Percentiles rank a stretch among this genome's conserved stretches.
Evolutionary conservation across 768 basidiomycete genomes (phyloP).

Genomic region (Phanerochaete carnosa): DNA sequence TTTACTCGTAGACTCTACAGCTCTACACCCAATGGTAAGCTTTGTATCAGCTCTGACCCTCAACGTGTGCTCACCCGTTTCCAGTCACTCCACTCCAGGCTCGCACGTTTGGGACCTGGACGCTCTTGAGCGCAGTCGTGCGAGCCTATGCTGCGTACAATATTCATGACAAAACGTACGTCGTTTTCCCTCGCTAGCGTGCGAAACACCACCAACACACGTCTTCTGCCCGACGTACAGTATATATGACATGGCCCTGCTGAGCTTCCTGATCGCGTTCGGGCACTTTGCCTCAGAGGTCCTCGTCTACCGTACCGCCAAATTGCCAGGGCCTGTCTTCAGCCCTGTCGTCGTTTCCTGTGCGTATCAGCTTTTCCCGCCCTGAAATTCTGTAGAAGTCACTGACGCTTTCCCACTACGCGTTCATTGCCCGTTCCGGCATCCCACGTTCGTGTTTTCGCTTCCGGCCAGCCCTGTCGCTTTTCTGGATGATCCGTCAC

Average conservation of each 20-base stretch:
- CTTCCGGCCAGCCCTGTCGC: conserved; percentile 47
- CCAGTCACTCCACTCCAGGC: conserved; percentile 85
- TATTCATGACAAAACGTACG: conserved; percentile 77
- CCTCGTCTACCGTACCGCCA: conserved; percentile 76
- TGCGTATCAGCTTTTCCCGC: conserved; percentile 40
- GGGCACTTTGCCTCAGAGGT: conserved; percentile 87
- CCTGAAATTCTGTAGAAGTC: background rate
- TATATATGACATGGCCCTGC: conserved; percentile 83
- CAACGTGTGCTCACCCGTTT: background rate
- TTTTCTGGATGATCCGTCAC: conserved; percentile 85
- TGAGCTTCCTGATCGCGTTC: conserved; percentile 88
- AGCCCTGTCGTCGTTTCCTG: conserved; percentile 84
- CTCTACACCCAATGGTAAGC: conserved; percentile 31
- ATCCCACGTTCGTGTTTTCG: conserved; percentile 1
- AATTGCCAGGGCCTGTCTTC: conserved; percentile 53
- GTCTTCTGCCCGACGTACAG: conserved; percentile 40
- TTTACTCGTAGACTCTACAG: conserved; percentile 79
- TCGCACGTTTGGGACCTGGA: conserved; percentile 91
- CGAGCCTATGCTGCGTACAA: conserved; percentile 89
- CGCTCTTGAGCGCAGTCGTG: conserved; percentile 78
- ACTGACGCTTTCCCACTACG: background rate
- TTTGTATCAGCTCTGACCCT: conserved; percentile 2
- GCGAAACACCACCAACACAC: conserved; percentile 4
- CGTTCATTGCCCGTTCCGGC: background rate
- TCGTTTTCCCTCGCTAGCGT: conserved; percentile 8